phyloP scores from a whole-genome alignment of 345 rosid genomes.

The Eutrema heterophyllum region DNA sequence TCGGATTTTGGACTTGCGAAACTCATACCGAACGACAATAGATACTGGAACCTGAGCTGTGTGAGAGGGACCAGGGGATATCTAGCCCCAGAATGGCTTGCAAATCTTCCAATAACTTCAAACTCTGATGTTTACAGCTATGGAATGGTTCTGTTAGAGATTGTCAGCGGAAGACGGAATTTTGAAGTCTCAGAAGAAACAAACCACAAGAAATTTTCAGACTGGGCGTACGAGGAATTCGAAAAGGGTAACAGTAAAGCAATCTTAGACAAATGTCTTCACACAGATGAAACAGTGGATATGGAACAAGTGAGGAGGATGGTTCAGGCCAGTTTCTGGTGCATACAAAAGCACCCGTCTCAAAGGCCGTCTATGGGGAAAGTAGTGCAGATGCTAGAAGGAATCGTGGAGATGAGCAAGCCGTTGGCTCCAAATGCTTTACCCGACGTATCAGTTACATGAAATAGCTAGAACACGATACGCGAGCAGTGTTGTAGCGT shows the following conservation, averaged over 20 bases:
- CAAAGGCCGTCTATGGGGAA: conserved; percentile 55
- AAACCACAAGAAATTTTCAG: conserved; percentile 45
- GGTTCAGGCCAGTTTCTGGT: conserved; percentile 51
- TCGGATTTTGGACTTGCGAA: conserved; percentile 57
- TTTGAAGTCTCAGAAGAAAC: conserved; percentile 40
- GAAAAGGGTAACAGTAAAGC: conserved; percentile 35
- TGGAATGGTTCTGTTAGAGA: conserved; percentile 58
- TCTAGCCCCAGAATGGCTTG: conserved; percentile 56
- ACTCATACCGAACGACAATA: conserved; percentile 35
- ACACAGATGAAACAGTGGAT: conserved; percentile 26
- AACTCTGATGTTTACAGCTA: conserved; percentile 62
- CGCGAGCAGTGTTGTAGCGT: not conserved
- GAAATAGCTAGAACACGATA: not conserved
- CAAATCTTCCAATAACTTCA: conserved; percentile 43
- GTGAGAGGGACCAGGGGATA: conserved; percentile 48
- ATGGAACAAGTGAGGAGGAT: conserved; percentile 44
- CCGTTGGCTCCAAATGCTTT: conserved; percentile 46
- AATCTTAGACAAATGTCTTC: conserved; percentile 41
- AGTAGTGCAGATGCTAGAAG: conserved; percentile 60
- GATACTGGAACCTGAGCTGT: conserved; percentile 26
- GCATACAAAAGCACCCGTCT: conserved; percentile 50
- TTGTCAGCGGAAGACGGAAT: conserved; percentile 46
- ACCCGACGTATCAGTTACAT: conserved; percentile 23
- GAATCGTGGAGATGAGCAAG: conserved; percentile 40
- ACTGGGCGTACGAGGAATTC: conserved; percentile 62